Evolutionary conservation across 1,139 yeast species (phyloP).

Genomic region (Yamadazyma diospyri): DNA sequence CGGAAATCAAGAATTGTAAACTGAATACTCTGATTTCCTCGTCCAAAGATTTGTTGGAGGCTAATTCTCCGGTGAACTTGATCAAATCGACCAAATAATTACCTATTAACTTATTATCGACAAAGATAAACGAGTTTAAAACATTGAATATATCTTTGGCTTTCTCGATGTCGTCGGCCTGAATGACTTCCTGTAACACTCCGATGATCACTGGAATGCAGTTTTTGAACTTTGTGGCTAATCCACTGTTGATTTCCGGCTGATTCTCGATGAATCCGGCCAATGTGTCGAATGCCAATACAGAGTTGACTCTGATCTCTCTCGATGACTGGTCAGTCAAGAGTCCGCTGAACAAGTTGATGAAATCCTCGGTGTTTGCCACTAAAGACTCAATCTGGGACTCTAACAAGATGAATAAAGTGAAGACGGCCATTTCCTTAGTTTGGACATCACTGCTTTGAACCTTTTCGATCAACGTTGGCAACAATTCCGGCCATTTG

Average conservation of each 20-base stretch:
- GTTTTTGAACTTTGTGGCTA: conserved; percentile 58
- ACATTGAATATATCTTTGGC: conserved; percentile 81
- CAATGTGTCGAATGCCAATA: conserved; percentile 75
- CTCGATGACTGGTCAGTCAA: conserved; percentile 63
- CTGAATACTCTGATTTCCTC: conserved; percentile 84
- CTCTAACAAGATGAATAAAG: conserved; percentile 75
- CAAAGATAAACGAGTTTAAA: conserved; percentile 71
- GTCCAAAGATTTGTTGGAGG: conserved; percentile 63
- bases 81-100: conserved; percentile 68
- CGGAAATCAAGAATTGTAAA: conserved; percentile 78
- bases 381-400: conserved; percentile 63
- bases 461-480: conserved; percentile 67
- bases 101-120: conserved; percentile 78
- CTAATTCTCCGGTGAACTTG: conserved; percentile 71
- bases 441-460: conserved; percentile 53
- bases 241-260: conserved; percentile 40
- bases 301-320: conserved; percentile 79
- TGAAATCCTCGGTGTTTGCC: conserved; percentile 61
- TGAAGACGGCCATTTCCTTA: conserved; percentile 83
- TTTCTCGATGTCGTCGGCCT: conserved; percentile 65
- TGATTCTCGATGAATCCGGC: conserved; percentile 65
- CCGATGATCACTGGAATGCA: conserved; percentile 79
- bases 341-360: conserved; percentile 64
- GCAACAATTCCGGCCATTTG: conserved; percentile 78
- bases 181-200: conserved; percentile 73